Evolutionary conservation across 2,329 filamentous ascomycete genomes (phyloP), one percentile per base, ranked within the genome.

Genomic region (Aureobasidium sp.): DNA sequence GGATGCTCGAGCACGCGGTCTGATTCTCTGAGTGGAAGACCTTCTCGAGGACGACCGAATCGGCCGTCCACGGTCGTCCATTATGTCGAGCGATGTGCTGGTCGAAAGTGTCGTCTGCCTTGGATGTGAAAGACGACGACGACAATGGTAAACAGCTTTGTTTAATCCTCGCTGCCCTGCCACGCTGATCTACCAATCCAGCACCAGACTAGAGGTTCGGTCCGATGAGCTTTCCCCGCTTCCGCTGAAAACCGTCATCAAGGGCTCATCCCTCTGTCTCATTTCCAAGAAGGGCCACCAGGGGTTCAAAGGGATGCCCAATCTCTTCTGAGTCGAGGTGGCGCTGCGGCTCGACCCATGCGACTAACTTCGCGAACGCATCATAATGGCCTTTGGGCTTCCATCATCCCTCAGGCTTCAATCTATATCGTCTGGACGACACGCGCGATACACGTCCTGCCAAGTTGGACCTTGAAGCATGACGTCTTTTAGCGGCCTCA

Each of bases 11-110:
- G 60, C 48, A 32, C 61, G 48, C 10, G 62, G 62, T 36, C 48
- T 55, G 46, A 55, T 57, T 29, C 64, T 57, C 15, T 64, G 62
- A n/a, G 62, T 62, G 15, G 64, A 64, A 2, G 64, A 62, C 20
- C 56, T 61, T 26, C 62, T 63, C 50, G 52, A 61, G 64, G 56
- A 63, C 53, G 62, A 59, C 50, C 51, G 27, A 34, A 44, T 29
- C 32, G 64, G 64, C 48, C 48, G 51, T 32, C 55, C 61, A 29
- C 56, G 41, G 56, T 64, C 64, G 62, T 59, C 64, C 63, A 64
- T 65, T 3, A 26, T 60, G 32, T 36, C 32, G 17, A 59, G 13
- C 15, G 32, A 23, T 32, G 34, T 34, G 42, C 29, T 59, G 56
- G 20, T 32, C 46, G 34, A 37, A 41, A 15, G 42, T 17, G 23